These are phyloP conservation scores for Chrysochromulina tobinii DNA, from an alignment of 78 protist species.

Conservation along the genomic window DNA sequence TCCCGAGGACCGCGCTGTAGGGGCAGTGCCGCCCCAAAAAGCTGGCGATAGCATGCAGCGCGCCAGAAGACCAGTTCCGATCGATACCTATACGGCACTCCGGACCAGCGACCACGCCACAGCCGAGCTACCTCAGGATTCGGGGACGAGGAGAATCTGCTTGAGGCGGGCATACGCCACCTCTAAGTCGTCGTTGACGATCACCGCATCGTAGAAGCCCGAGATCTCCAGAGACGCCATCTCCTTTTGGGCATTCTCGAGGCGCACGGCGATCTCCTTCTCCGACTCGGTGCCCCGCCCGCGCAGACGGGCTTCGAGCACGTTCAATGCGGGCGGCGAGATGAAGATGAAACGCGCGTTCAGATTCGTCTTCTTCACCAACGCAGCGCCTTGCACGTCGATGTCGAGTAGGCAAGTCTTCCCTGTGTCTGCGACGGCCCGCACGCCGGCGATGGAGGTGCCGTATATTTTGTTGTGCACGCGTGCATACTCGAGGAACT, in stretches of 20 bases:
- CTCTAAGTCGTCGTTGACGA: no score
- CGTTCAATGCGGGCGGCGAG: conserved; percentile 24
- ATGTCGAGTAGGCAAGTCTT: conserved; percentile 44
- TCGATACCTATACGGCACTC: no score
- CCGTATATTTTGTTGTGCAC: conserved; percentile 44
- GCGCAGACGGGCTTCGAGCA: conserved; percentile 12
- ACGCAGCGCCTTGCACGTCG: conserved; percentile 24
- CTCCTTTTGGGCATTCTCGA: background rate
- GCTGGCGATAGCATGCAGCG: no score
- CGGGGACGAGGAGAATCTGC: no score
- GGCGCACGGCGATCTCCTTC: background rate
- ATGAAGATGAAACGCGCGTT: conserved; percentile 15
- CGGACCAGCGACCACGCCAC: no score
- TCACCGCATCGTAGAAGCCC: no score
- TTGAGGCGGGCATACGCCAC: no score
- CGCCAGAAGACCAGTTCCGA: no score
- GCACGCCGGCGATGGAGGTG: conserved; percentile 4
- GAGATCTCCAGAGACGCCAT: background rate
- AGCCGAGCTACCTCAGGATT: no score
- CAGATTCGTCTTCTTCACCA: background rate
- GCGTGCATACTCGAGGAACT: conserved; percentile 5
- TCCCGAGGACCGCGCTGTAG: no score
- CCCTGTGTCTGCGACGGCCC: background rate
- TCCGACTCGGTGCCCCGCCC: conserved; percentile 35
- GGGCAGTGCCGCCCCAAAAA: no score